Base-by-base conservation (phyloP, 2,329 filamentous ascomycete species). In the Hypoxylon sp. region DNA sequence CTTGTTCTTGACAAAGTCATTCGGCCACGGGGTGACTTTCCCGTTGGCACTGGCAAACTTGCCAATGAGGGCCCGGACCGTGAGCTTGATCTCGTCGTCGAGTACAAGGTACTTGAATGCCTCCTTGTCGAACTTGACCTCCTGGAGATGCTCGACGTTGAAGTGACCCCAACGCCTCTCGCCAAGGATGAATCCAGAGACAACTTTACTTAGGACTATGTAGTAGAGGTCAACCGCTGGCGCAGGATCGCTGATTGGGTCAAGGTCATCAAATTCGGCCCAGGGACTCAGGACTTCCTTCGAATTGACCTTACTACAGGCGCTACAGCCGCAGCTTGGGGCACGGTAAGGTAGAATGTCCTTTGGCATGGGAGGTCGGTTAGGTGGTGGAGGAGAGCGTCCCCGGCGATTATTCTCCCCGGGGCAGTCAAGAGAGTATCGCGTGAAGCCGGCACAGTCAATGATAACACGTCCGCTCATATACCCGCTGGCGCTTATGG, bases 71-170 rank as follows among this genome's bases (percentile, higher is more conserved):
- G 82, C 79, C 61, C 80, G 82, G 69, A 85, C 82, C 0, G 83
- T 84, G 60, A 79, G 64, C 73, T 85, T 85, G 75, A 85, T 77
- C 60, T 83, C 82, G 14, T 82, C 79, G 63, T 85, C 82, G 10
- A 85, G 79, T 5, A 85, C 82, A 25, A 85, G 81, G 62, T 83
- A 82, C 73, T 83, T 82, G 81, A 85, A 85, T 2, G 83, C 83
- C 41, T 85, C 82, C 57, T 76, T 80, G 72, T 85, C 83, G 1
- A 81, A 79, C 55, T 78, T 74, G 58, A 85, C 75, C 5, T 80
- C 79, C 51, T 74, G 72, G 61, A 85, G 77, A 50, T 77, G 72
- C 36, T 79, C 78, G 13, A 84, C 67, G 55, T 79, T 75, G 13
- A 85, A 75, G 63, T 82, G 77, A 19, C 80, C 82, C 84, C 83